Conservation (phyloP, 257 asterid genomes). For the Cynanchum wilfordii region DNA sequence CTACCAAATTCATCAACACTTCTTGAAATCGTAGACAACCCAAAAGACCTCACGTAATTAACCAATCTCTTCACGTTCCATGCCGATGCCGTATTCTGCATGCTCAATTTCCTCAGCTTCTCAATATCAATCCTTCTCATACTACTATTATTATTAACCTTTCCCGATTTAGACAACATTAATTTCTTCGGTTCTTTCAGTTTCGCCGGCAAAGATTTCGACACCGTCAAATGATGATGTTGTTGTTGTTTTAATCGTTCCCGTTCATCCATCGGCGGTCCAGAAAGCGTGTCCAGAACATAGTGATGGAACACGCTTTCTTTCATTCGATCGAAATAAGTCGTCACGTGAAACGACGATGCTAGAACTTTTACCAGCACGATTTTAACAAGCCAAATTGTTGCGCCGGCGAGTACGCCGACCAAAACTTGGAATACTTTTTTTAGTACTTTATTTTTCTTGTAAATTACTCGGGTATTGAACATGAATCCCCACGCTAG, state of each 20-base stretch:
- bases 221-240: conserved; percentile 13
- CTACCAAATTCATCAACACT: conserved; percentile 41
- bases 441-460: conserved; percentile 26
- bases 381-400: conserved; percentile 55
- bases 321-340: neutral
- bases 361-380: conserved; percentile 45
- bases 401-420: conserved; percentile 40
- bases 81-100: conserved; percentile 40
- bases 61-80: conserved; percentile 56
- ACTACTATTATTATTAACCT: conserved; percentile 19
- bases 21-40: conserved; percentile 45
- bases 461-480: conserved; percentile 28
- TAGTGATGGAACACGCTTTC: neutral
- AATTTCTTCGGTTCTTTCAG: conserved; percentile 25
- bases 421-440: conserved; percentile 42
- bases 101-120: conserved; percentile 43
- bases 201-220: conserved; percentile 32
- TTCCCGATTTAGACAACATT: conserved; percentile 22
- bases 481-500: conserved; percentile 46
- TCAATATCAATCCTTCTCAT: conserved; percentile 50
- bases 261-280: conserved; percentile 44
- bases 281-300: conserved; percentile 41
- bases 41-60: conserved; percentile 47
- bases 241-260: conserved; percentile 22
- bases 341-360: conserved; percentile 52